These are phyloP conservation scores for Lasiosphaeris hirsuta DNA, from an alignment of 495 filamentous ascomycete species.

Conservation along the genomic window DNA sequence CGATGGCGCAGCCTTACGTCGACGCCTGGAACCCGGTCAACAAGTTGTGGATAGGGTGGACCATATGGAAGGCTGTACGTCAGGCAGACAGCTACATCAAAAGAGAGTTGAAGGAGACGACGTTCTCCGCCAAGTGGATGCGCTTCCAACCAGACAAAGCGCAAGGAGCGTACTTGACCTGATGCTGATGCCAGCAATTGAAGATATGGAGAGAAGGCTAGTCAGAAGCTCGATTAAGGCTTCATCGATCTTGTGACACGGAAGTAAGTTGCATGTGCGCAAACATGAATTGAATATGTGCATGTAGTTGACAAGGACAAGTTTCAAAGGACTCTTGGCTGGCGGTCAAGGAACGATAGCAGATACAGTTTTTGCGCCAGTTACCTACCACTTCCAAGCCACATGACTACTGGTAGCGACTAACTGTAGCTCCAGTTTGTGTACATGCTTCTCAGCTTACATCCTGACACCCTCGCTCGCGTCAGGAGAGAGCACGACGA, in stretches of 20 bases:
- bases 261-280: neutral
- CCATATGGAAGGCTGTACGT: neutral
- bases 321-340: neutral
- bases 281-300: no score
- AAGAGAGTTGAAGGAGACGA: neutral
- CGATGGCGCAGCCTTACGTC: neutral
- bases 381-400: neutral
- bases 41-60: neutral
- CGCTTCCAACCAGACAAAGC: neutral
- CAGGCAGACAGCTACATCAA: neutral
- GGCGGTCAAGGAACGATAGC: neutral
- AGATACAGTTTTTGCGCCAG: neutral
- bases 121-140: neutral
- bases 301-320: neutral
- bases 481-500: conserved; percentile 2
- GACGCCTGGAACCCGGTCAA: neutral
- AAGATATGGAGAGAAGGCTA: neutral
- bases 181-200: neutral
- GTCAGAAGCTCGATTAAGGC: neutral
- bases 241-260: neutral
- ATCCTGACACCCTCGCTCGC: neutral
- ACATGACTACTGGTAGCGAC: neutral
- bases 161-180: neutral
- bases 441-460: neutral
- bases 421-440: neutral